These are phyloP conservation scores for Phaeoacremonium minimum DNA, from an alignment of 2,329 filamentous ascomycete species.

Conservation along the genomic window DNA sequence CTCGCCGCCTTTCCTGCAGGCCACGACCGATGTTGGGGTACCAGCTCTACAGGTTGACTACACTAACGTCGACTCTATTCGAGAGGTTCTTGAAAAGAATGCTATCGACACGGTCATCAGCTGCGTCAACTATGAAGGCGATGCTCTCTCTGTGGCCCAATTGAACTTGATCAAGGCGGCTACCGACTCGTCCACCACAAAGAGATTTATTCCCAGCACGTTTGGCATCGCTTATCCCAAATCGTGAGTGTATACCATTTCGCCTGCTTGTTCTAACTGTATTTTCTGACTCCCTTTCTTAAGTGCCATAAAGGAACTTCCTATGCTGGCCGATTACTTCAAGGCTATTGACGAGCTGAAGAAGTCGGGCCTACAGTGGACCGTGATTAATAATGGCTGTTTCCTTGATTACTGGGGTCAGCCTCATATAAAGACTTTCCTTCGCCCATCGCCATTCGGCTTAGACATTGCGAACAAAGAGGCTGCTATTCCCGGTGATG, in stretches of 20 bases:
- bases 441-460: slow-evolving; percentile 32
- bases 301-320: slow-evolving; percentile 1
- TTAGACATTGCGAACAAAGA: slow-evolving; percentile 36
- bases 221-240: background rate
- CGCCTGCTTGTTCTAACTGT: background rate
- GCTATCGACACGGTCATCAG: background rate
- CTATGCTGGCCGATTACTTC: slow-evolving; percentile 1
- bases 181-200: background rate
- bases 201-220: slow-evolving; percentile 1
- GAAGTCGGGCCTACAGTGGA: slow-evolving; percentile 28
- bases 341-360: slow-evolving; percentile 13
- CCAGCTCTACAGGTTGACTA: background rate
- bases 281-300: background rate
- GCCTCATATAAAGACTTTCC: slow-evolving; percentile 28
- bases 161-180: background rate
- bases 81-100: background rate
- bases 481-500: slow-evolving; percentile 44
- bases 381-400: slow-evolving; percentile 31
- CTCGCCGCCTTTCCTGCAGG: background rate
- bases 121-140: background rate
- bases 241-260: background rate
- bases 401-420: slow-evolving; percentile 42
- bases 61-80: background rate
- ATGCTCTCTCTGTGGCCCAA: background rate
- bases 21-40: background rate